phyloP scores from a whole-genome alignment of 352 stramenopile species.

The Phytopythium montanum region DNA sequence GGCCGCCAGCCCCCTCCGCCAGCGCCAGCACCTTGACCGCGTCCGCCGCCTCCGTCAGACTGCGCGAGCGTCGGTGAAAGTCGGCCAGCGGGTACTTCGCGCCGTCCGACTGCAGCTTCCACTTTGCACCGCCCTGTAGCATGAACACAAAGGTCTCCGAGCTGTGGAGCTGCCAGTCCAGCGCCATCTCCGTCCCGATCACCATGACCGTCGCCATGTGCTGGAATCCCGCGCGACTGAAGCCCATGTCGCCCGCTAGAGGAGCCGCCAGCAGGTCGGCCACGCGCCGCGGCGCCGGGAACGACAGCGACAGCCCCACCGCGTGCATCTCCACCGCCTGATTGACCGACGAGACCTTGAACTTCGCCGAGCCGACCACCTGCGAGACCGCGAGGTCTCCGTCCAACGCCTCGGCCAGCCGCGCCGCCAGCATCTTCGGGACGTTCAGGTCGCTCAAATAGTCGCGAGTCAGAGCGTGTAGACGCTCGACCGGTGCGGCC shows the following conservation, averaged over 20 bases:
- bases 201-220: neutral
- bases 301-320: slow-evolving; percentile 18
- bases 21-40: slow-evolving; percentile 19
- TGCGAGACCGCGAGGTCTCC: slow-evolving; percentile 16
- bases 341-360: slow-evolving; percentile 10
- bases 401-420: slow-evolving; percentile 22
- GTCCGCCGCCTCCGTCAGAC: slow-evolving; percentile 10
- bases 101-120: slow-evolving; percentile 17
- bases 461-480: slow-evolving; percentile 28
- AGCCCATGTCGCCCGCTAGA: slow-evolving; percentile 24
- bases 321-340: slow-evolving; percentile 15
- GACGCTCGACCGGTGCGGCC: slow-evolving; percentile 22
- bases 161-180: slow-evolving; percentile 42
- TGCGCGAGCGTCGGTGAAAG: slow-evolving; percentile 23
- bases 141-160: slow-evolving; percentile 38
- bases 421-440: neutral
- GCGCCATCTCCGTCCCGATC: slow-evolving; percentile 8
- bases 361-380: neutral
- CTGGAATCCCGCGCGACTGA: slow-evolving; percentile 21
- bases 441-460: slow-evolving; percentile 25
- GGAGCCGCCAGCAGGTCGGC: slow-evolving; percentile 15
- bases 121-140: slow-evolving; percentile 25
- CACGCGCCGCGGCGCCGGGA: slow-evolving; percentile 19
- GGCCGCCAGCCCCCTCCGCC: neutral
- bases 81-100: slow-evolving; percentile 19